These are phyloP conservation scores for Silene latifolia DNA, from an alignment of 148 eudicot genomes.

Conservation along the genomic window DNA sequence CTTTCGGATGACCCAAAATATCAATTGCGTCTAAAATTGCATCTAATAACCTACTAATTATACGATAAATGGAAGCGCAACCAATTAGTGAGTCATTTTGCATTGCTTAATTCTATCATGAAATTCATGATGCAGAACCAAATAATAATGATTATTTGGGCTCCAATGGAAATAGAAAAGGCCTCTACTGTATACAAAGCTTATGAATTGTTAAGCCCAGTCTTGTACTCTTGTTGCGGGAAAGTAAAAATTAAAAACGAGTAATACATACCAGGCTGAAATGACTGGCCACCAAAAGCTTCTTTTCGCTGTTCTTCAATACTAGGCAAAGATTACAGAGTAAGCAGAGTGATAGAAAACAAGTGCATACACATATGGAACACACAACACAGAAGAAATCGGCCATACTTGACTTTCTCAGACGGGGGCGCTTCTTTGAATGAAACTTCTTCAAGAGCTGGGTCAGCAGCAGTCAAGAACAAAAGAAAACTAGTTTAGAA, in stretches of 20 bases:
- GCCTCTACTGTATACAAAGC: no score
- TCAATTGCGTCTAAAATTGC: no score
- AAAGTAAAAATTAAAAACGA: background rate
- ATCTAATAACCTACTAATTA: no score
- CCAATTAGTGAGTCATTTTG: no score
- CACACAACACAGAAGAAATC: conserved; percentile 6
- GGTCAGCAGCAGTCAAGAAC: conserved; percentile 28
- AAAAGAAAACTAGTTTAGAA: background rate
- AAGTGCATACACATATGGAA: conserved; percentile 6
- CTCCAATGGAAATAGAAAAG: no score
- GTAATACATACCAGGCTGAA: conserved; percentile 29
- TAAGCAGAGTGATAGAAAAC: conserved; percentile 13
- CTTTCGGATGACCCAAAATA: no score
- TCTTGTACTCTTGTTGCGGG: background rate
- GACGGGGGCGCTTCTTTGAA: conserved; percentile 53
- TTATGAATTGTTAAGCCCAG: background rate
- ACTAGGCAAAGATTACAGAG: conserved; percentile 39
- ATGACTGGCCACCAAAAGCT: conserved; percentile 42
- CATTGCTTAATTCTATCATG: no score
- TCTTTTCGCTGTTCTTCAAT: conserved; percentile 67
- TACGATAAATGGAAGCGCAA: no score
- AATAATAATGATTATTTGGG: no score
- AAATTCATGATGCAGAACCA: no score
- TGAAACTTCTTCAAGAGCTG: conserved; percentile 44
- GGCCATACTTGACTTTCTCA: conserved; percentile 59